Evolutionary conservation across 352 stramenopile species (phyloP), one percentile per base, ranked within the genome.

Genomic region (Globisporangium megalacanthum): DNA sequence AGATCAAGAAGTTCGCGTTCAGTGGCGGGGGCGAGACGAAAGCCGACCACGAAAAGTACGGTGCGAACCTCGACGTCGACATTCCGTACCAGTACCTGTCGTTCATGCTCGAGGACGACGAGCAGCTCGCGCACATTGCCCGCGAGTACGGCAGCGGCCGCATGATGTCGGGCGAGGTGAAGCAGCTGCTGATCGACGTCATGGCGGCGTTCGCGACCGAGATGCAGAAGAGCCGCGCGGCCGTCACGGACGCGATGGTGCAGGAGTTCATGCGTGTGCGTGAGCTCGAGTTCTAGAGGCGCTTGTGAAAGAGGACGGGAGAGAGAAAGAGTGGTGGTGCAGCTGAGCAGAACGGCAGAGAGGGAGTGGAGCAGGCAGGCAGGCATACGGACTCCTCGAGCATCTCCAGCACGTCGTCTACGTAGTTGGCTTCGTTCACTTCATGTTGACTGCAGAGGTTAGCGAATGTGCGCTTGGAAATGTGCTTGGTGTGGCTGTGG

Each of bases 51-150:
- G 79, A 98, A 64, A 96, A 99, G 64, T 91, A 98, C 49, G 98
- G 98, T 46, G 98, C 98, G 35, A 98, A 99, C 79, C 75, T 99
- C 37, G 94, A 99, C 35, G 86, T 98, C 6, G 97, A 99, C 73
- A 98, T 99, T 42, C 84, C 94, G 42, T 99, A 98, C 73, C 96
- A 99, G 80, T 99, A 98, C 86, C 72, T 99, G 49, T 91, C 83
- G 44, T 99, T 99, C 75, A 99, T 99, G 78, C 80, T 99, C 47
- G 97, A 99, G 64, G 96, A 99, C 66, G 97, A 99, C 64, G 95
- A 98, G 10, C 86, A 99, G 73, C 82, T 99, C 51, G 85, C 72
- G 22, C 73, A 86, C 53, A 97, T 98, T 62, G 95, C 83, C 17
- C 65, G 79, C n/a, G 92, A 99, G 60, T 99, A 99, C 72, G 88